A percentile compares a stretch with the other conserved stretches of the same genome.
phyloP scores from a whole-genome alignment of 257 asterid species.

The Vinca minor region DNA sequence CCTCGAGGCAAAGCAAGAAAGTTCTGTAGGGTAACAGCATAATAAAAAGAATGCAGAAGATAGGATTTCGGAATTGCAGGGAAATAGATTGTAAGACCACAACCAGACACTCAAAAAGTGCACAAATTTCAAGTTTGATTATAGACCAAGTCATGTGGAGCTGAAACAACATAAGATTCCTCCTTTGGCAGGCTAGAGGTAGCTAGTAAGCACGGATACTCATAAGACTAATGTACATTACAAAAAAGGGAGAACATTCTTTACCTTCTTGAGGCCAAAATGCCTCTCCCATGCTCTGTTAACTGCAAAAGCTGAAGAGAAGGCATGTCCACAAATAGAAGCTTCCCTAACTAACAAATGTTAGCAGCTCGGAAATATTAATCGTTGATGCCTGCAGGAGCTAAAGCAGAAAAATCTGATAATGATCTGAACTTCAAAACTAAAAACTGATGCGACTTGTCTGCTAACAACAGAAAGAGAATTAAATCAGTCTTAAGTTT shows the following conservation, averaged over 20 bases:
- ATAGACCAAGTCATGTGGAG: background rate
- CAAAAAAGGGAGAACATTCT: constrained; percentile 12
- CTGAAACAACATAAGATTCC: background rate
- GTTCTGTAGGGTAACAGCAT: background rate
- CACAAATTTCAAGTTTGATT: background rate
- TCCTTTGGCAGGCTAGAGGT: background rate
- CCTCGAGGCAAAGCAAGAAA: background rate
- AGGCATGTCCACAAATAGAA: constrained; percentile 50
- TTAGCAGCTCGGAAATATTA: constrained; percentile 25
- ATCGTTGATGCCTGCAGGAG: constrained; percentile 29
- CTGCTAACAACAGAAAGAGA: background rate
- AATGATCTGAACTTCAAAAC: background rate
- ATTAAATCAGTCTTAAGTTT: background rate
- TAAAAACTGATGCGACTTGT: background rate
- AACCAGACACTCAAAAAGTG: constrained; percentile 1
- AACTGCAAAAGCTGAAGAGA: constrained; percentile 97
- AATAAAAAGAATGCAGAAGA: background rate
- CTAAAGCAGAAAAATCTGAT: background rate
- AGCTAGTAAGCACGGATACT: too few species aligned
- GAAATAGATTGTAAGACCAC: background rate
- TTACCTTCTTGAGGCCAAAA: constrained; percentile 87
- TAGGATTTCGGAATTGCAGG: background rate
- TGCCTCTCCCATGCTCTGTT: constrained; percentile 92
- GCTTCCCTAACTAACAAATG: constrained; percentile 31
- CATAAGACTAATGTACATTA: background rate